Conservation (phyloP, 306 rosid genomes). For the Urtica urens region DNA sequence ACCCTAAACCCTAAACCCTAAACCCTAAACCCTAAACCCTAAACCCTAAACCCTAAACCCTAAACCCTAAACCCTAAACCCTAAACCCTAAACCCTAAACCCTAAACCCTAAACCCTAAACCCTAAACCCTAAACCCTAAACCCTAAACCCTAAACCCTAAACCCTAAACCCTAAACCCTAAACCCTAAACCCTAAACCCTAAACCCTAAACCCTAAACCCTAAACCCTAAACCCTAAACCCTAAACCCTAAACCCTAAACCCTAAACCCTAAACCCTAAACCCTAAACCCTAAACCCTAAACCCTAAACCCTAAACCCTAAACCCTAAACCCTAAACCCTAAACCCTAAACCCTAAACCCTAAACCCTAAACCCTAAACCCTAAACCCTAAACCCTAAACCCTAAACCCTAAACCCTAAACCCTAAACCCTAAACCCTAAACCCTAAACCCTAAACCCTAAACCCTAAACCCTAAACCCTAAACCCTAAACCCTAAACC, state of each 20-base stretch:
- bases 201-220: neutral
- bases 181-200: neutral
- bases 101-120: conserved; percentile 1
- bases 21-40: neutral
- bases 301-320: conserved; percentile 2
- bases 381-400: conserved; percentile 9
- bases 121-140: conserved; percentile 7
- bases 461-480: conserved; percentile 13
- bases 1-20: too few relatives aligned
- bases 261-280: conserved; percentile 10
- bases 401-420: conserved; percentile 17
- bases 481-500: conserved; percentile 14
- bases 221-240: conserved; percentile 6
- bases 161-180: neutral
- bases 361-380: conserved; percentile 6
- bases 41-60: neutral
- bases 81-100: neutral
- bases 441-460: conserved; percentile 8
- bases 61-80: neutral
- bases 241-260: conserved; percentile 6
- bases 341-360: conserved; percentile 13
- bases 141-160: neutral
- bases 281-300: conserved; percentile 10
- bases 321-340: conserved; percentile 6
- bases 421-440: conserved; percentile 11